Evolutionary conservation across 1,139 yeast genomes (phyloP).

Genomic region (Lizanozyma gosingica): DNA sequence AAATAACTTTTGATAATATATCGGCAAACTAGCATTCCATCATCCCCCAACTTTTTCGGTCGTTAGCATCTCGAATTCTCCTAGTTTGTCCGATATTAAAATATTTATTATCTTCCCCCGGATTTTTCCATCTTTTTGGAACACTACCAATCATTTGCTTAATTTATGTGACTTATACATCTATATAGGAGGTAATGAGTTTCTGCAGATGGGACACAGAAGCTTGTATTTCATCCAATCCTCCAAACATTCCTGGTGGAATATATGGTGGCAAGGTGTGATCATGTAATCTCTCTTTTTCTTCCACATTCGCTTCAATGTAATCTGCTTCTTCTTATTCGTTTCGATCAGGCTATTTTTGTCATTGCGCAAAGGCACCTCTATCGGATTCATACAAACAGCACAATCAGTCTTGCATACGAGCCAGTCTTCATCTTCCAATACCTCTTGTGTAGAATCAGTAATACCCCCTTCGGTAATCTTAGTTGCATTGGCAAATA

Average conservation of each 20-base stretch:
- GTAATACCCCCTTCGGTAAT: conserved; percentile 8
- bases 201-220: conserved; percentile 91
- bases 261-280: conserved; percentile 86
- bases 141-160: no score
- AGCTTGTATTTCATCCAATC: conserved; percentile 90
- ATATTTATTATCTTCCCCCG: no score
- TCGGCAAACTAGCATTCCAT: no score
- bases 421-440: conserved; percentile 14
- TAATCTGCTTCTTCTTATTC: conserved; percentile 12
- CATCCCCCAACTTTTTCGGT: no score
- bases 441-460: conserved; percentile 22
- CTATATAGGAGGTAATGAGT: conserved; percentile 68
- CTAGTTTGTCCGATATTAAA: no score
- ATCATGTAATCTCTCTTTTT: conserved; percentile 59
- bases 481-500: conserved; percentile 18
- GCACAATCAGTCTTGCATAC: conserved; percentile 56
- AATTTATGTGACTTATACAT: no score
- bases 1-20: no score
- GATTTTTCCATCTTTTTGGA: no score
- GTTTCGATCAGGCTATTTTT: conserved; percentile 6
- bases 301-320: conserved; percentile 9
- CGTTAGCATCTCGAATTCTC: no score
- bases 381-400: conserved; percentile 76
- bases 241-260: conserved; percentile 81
- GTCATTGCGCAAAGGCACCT: conserved; percentile 44